A percentile compares a stretch with the other conserved stretches of the same genome.
Evolutionary conservation across 148 eudicot genomes (phyloP).

Genomic region (Pharnaceum exiguum): DNA sequence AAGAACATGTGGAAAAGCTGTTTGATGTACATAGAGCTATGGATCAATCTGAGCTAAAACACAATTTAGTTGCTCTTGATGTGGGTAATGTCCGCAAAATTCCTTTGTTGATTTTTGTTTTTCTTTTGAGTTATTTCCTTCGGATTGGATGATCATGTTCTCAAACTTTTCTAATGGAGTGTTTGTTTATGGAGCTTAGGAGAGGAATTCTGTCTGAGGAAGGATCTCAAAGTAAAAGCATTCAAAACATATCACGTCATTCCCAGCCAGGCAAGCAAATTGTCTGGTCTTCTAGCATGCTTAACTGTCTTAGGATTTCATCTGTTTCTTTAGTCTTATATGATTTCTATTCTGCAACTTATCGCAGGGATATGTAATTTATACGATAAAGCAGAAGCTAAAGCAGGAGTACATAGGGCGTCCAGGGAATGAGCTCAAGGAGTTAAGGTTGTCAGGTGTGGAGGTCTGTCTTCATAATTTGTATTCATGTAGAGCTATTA

Average conservation of each 20-base stretch:
- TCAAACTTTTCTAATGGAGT: neutral
- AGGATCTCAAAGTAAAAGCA: constrained; percentile 77
- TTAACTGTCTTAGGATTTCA: neutral
- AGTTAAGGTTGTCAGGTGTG: constrained; percentile 68
- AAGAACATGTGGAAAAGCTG: constrained; percentile 62
- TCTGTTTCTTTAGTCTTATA: neutral
- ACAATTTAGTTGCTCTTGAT: constrained; percentile 65
- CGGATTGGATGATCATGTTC: neutral
- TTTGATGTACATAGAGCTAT: constrained; percentile 88
- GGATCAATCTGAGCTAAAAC: constrained; percentile 82
- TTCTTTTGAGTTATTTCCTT: neutral
- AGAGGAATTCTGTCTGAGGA: constrained; percentile 65
- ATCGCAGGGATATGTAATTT: constrained; percentile 74
- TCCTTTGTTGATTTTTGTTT: neutral
- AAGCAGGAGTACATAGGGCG: constrained; percentile 76
- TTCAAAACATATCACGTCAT: constrained; percentile 76
- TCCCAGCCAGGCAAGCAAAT: constrained; percentile 65
- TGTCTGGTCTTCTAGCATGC: too few relatives aligned
- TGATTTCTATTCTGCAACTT: neutral
- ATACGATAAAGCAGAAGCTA: constrained; percentile 72
- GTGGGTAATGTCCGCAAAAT: constrained; percentile 45
- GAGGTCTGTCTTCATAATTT: constrained; percentile 51
- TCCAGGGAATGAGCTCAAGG: constrained; percentile 65
- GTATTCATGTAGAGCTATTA: neutral
- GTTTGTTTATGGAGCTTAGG: constrained; percentile 31